Base-by-base conservation (phyloP, 192 early-diverging fungal genomes). In the Mortierella claussenii region DNA sequence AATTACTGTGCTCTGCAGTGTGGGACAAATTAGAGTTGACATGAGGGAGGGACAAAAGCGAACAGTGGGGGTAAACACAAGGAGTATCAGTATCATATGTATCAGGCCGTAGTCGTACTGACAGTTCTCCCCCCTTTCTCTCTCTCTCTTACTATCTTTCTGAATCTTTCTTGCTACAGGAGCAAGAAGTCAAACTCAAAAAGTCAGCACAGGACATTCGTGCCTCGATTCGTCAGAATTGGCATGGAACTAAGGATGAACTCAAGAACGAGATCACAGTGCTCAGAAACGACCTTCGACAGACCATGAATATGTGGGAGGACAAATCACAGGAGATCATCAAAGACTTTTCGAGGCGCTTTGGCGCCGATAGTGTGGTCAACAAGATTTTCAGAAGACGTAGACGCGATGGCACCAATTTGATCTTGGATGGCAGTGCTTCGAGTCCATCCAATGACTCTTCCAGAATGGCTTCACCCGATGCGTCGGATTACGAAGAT, bases 261-360 rank as follows among this genome's bases (percentile, higher is more conserved):
- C 78, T 90, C 21, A 78, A 82, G 10, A 87, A 83, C 43, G 88
- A 90, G 63, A 79, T 90, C 34, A 79, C 86, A 24, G 89, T 87
- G 8, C 70, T 90, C 11, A 88, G 86, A 71, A 85, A 86, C 28
- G 89, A 90, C 51, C 75, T 90, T 34, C 74, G 79, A n/a, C 84
- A 88, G 51, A 87, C 87, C 1, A 82, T 88, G 79, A 70, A 74
- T 26, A 81, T 90, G 42, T 92, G 91, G 91, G 90, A 91, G 67
- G 88, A 88, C 33, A 79, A 89, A n/a, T 90, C 88, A 34, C 88
- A 92, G 51, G 92, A 94, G 49, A 87, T 91, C 61, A 83, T 94
- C 18, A 82, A 87, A 32, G 90, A 87, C 17, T 94, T 69, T 50
- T 69, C 68, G 10, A 52, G 52, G 20, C 68, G 89, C 62, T 94